Evolutionary conservation across 768 basidiomycete species (phyloP).

Genomic region (Serpula lacrymans): DNA sequence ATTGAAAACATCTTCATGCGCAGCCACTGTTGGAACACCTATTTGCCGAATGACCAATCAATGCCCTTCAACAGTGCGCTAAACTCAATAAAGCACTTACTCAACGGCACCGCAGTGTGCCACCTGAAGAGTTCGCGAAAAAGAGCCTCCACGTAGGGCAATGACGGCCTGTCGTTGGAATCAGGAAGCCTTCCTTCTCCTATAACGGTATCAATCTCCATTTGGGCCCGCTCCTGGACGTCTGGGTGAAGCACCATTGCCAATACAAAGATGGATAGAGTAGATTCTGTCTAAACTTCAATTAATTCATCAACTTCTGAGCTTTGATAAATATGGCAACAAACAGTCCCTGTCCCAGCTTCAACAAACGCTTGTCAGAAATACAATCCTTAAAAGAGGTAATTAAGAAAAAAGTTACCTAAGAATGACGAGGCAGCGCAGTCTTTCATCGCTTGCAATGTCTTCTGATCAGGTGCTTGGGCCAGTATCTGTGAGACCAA

Average conservation of each 20-base stretch:
- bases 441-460: constrained; percentile 23
- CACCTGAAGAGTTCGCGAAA: constrained; percentile 33
- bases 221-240: constrained; percentile 34
- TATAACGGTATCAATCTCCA: constrained; percentile 32
- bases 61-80: neutral
- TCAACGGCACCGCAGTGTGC: constrained; percentile 31
- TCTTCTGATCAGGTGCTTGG: constrained; percentile 1
- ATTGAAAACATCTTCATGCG: constrained; percentile 38
- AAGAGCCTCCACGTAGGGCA: constrained; percentile 24
- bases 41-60: neutral
- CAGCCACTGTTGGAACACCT: constrained; percentile 33
- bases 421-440: constrained; percentile 26
- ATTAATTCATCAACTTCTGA: neutral
- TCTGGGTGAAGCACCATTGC: constrained; percentile 36
- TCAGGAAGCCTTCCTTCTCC: constrained; percentile 28
- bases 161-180: constrained; percentile 25
- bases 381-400: neutral
- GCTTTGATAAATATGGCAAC: constrained; percentile 1
- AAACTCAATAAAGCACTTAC: constrained; percentile 12
- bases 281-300: constrained; percentile 26
- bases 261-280: constrained; percentile 26
- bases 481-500: constrained; percentile 22
- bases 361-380: neutral
- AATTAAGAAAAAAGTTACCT: constrained; percentile 11
- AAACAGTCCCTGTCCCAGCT: constrained; percentile 29